phyloP scores from a whole-genome alignment of 345 rosid species.

The Pistacia atlantica region DNA sequence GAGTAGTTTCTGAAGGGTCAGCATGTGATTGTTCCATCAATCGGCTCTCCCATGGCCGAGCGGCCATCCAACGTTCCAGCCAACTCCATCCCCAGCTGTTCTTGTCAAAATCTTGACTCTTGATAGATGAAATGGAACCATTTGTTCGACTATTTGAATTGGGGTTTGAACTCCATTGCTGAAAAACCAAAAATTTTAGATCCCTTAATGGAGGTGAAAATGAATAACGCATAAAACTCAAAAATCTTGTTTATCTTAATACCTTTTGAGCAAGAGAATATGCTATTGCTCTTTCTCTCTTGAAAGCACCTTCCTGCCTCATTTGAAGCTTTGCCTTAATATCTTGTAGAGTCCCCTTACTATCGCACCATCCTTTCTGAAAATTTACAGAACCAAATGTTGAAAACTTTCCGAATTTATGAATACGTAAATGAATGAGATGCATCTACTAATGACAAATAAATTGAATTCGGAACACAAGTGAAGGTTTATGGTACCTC shows the following conservation, averaged over 20 bases:
- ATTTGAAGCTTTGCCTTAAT: constrained; percentile 69
- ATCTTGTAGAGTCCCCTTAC: constrained; percentile 85
- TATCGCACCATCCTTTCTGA: constrained; percentile 96
- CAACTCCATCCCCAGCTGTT: constrained; percentile 96
- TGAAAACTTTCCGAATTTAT: background rate
- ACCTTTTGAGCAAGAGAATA: constrained; percentile 93
- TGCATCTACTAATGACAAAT: background rate
- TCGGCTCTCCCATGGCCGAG: constrained; percentile 94
- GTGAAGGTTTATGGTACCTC: constrained; percentile 48
- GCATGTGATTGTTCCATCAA: constrained; percentile 62
- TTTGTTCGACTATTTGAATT: constrained; percentile 34
- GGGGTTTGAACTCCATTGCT: constrained; percentile 80
- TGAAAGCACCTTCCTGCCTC: constrained; percentile 92
- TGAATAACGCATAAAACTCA: background rate
- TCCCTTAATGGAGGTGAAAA: background rate
- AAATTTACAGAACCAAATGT: constrained; percentile 1
- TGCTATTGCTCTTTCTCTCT: constrained; percentile 90
- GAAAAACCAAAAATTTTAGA: constrained; percentile 1
- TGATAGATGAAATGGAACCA: constrained; percentile 37
- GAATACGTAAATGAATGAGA: background rate
- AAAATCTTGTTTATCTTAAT: background rate
- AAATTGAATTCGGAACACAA: background rate
- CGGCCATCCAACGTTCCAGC: constrained; percentile 99
- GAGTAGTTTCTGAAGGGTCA: constrained; percentile 38
- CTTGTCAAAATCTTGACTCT: constrained; percentile 68